Conservation (phyloP, 2,329 filamentous ascomycete species). For the Fusarium albosuccineum region DNA sequence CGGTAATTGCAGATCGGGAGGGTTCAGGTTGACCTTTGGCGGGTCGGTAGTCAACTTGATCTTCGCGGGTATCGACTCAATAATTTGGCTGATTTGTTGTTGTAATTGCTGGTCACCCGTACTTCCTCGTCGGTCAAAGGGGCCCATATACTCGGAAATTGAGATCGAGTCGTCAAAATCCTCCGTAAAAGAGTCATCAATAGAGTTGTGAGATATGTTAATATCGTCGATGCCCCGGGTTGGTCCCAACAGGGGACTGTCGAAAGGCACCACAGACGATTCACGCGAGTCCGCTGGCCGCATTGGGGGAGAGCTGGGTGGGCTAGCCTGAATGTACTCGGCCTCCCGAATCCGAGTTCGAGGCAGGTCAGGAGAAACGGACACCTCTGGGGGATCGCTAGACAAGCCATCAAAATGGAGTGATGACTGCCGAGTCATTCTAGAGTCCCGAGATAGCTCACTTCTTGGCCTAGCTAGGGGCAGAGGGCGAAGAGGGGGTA, state of each 20-base stretch:
- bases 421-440: constrained; percentile 53
- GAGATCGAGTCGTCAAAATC: constrained; percentile 60
- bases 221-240: constrained; percentile 57
- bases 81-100: constrained; percentile 82
- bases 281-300: constrained; percentile 33
- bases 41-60: constrained; percentile 78
- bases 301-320: constrained; percentile 63
- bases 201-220: constrained; percentile 54
- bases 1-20: constrained; percentile 68
- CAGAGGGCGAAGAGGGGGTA: constrained; percentile 53
- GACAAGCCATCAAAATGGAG: constrained; percentile 56
- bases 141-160: constrained; percentile 46
- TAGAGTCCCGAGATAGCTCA: constrained; percentile 54
- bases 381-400: constrained; percentile 60
- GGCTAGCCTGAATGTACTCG: constrained; percentile 57
- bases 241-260: constrained; percentile 60
- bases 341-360: constrained; percentile 49
- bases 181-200: constrained; percentile 61
- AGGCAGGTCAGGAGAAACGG: constrained; percentile 56
- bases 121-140: constrained; percentile 49
- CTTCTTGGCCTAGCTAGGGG: constrained; percentile 47
- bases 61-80: constrained; percentile 81
- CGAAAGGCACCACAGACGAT: constrained; percentile 58
- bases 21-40: constrained; percentile 66
- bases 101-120: constrained; percentile 77